Evolutionary conservation across 2,329 filamentous ascomycete genomes (phyloP), one percentile per base, ranked within the genome.

Genomic region (Botrytis elliptica): DNA sequence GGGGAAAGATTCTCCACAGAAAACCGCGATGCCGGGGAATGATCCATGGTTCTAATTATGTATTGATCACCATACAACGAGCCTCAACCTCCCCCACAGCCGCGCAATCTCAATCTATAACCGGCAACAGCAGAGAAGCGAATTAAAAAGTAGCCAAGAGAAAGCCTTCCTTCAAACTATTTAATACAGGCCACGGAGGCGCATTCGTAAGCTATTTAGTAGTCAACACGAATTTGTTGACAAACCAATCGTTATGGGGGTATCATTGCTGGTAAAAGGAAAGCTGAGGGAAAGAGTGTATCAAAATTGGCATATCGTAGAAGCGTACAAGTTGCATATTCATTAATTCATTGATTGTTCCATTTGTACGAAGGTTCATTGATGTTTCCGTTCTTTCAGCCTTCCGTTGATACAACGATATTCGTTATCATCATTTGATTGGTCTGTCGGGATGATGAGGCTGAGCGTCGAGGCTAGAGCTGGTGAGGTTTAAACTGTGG

Each of bases 1-100:
- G 42, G 80, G 44, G 84, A 83, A 77, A 85, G 81, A 81, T 83
- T 87, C 78, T 88, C 86, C 71, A 83, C 80, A 73, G 86, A 87
- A 75, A 79, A 82, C 78, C 84, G 83, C 69, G 83, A 82, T 67
- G 82, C 81, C 75, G 84, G 80, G 73, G 83, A 84, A 75, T 63
- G 65, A 57, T 84, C 83, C 83, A 84, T 84, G 71, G 73, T 79
- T 74, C 55, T 52, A 55, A 71, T 72, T 73, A 63, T 74, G 18
- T 55, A 38, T 73, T 57, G 62, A 59, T 63, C 42, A 42, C 38
- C 33, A 49, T 42, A n/a, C 59, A 40, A 44, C 62, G 42, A 73
- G 72, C 74, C 74, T 77, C 77, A 74, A 75, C 76, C 77, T 78
- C 76, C 78, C 76, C 78, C 75, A 70, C 74, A 65, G 55, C 73